Evolutionary conservation across 1,284 basidiomycete species (phyloP).

Genomic region (Pyrrhoderma noxium): DNA sequence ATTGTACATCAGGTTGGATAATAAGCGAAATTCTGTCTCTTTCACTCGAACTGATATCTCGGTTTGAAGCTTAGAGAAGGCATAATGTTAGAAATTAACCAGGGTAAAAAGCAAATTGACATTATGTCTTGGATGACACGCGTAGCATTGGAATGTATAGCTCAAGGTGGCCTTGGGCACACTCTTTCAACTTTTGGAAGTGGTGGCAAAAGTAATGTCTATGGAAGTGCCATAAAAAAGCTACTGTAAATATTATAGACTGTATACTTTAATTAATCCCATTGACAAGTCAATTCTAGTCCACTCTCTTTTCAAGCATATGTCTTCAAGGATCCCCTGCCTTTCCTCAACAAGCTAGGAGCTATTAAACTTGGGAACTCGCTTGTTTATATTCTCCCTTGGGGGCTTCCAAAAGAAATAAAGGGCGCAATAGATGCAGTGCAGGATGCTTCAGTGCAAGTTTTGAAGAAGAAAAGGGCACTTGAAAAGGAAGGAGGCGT

Average conservation of each 20-base stretch:
- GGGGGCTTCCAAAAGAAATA: conserved; percentile 25
- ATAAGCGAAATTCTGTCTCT: too few species aligned
- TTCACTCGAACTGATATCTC: too few species aligned
- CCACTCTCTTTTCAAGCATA: conserved; percentile 1
- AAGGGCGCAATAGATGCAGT: conserved; percentile 4
- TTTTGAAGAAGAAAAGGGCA: conserved; percentile 21
- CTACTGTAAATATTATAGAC: conserved; percentile 2
- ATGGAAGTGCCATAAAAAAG: conserved; percentile 6
- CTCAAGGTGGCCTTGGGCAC: conserved; percentile 31
- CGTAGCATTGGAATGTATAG: conserved; percentile 31
- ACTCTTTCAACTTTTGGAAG: conserved; percentile 28
- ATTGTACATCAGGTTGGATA: conserved; percentile 24
- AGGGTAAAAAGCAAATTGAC: conserved; percentile 25
- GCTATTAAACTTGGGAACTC: conserved; percentile 6
- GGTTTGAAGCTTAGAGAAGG: conserved; percentile 23
- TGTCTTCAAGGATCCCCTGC: conserved; percentile 9
- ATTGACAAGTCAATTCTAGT: neutral
- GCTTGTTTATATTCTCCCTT: conserved; percentile 23
- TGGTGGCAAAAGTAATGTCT: conserved; percentile 2
- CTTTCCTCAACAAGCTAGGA: conserved; percentile 12
- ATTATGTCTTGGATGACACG: conserved; percentile 29
- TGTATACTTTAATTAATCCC: neutral
- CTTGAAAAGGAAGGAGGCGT: conserved; percentile 22
- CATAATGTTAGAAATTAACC: conserved; percentile 13
- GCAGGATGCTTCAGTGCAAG: conserved; percentile 4